Base-by-base conservation (phyloP, 2,329 filamentous ascomycete species). In the Aspergillus pseudoglaucus region DNA sequence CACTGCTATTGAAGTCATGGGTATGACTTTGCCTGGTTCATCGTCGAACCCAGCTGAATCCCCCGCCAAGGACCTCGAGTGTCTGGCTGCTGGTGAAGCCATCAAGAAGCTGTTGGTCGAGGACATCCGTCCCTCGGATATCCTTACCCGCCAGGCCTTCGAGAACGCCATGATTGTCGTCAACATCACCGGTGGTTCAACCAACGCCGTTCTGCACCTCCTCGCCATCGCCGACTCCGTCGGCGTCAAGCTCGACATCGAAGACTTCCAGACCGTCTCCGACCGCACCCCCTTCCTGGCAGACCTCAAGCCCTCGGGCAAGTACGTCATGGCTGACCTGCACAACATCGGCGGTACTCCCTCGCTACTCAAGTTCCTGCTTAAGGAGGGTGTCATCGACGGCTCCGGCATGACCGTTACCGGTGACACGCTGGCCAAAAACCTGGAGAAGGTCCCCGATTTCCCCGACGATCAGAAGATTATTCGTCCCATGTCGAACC, bases 161-260 rank as follows among this genome's bases (percentile, higher is more conserved):
- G 87, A 91, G 71, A 85, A 91, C 63, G 88, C 88, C 61, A 91
- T 93, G 86, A 79, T 87, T 8, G 76, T 91, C 22, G 83, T 90
- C 54, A 90, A 84, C 65, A 85, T 91, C 59, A 87, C 88, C 3
- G 88, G 88, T 46, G 88, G 88, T 53, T 90, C 86, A 61, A 93
- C 88, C 55, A 93, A 93, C 68, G 88, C 88, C 35, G 88, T 93
- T 32, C 80, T 93, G 41, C 88, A 93, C 68, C 71, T 93, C 42
- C 88, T 93, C 63, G 88, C 88, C 60, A 90, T 91, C 48, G 88
- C 88, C 51, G 85, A 91, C 70, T 79, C 84, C 5, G 87, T 89
- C 18, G 88, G 87, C 59, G 79, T 93, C 65, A 87, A 88, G 68
- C 80, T 93, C 47, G 88, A 85, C 42, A 85, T 93, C 50, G 88